phyloP scores from a whole-genome alignment of 805 yeast species.

The Yarrowia divulgata region DNA sequence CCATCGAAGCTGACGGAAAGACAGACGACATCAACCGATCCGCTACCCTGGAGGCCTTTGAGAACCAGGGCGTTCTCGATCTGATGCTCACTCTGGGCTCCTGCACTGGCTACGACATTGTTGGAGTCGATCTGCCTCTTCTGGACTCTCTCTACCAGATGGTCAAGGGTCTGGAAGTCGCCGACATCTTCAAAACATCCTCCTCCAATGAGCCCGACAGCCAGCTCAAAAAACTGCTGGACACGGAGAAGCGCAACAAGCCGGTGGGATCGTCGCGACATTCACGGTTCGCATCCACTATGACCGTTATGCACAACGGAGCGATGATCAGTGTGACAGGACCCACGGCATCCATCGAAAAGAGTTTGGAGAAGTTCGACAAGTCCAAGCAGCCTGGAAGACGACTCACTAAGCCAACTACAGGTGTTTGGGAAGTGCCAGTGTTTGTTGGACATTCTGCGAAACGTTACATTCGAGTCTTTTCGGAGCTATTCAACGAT shows the following conservation, averaged over 20 bases:
- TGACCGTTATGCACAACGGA: conserved; percentile 22
- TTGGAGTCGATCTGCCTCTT: conserved; percentile 65
- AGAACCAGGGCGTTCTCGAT: conserved; percentile 74
- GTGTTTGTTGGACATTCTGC: conserved; percentile 7
- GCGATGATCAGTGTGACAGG: conserved; percentile 21
- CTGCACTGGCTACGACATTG: conserved; percentile 69
- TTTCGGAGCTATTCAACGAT: conserved; percentile 20
- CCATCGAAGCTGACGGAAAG: conserved; percentile 56
- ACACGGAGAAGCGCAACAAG: conserved; percentile 6
- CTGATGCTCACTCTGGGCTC: conserved; percentile 75
- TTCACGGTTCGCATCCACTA: conserved; percentile 28
- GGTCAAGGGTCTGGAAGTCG: conserved; percentile 60
- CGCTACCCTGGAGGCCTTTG: conserved; percentile 63
- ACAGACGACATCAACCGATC: conserved; percentile 72
- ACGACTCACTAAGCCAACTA: conserved; percentile 2
- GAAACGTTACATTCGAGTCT: background rate
- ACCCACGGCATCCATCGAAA: background rate
- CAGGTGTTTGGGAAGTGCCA: conserved; percentile 26
- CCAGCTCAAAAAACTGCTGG: conserved; percentile 3
- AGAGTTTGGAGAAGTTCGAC: conserved; percentile 26
- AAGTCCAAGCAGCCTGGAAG: conserved; percentile 9
- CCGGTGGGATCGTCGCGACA: conserved; percentile 14
- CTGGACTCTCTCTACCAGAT: conserved; percentile 74
- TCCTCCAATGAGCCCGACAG: conserved; percentile 1
- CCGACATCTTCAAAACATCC: background rate